phyloP scores from a whole-genome alignment of 805 yeast genomes.

The Candida xyloterini region DNA sequence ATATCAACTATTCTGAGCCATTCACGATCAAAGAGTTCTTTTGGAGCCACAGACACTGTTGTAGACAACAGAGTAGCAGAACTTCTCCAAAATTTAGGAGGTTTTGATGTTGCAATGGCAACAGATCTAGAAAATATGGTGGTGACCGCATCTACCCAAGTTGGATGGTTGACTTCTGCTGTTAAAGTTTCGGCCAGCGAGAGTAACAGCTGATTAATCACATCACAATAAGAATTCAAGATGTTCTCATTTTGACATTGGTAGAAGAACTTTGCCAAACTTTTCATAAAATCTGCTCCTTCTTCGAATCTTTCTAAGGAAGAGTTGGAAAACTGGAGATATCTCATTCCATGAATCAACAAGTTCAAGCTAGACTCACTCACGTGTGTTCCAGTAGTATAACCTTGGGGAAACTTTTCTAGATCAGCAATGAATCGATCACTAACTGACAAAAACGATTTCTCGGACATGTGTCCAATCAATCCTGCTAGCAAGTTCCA shows the following conservation, averaged over 20 bases:
- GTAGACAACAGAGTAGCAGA: slow-evolving; percentile 69
- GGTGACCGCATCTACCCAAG: slow-evolving; percentile 83
- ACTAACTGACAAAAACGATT: slow-evolving; percentile 80
- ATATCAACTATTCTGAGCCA: slow-evolving; percentile 74
- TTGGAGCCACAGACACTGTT: slow-evolving; percentile 75
- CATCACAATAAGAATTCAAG: slow-evolving; percentile 80
- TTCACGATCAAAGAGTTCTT: slow-evolving; percentile 61
- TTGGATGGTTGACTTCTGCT: slow-evolving; percentile 94
- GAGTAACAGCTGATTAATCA: slow-evolving; percentile 65
- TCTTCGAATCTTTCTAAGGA: slow-evolving; percentile 92
- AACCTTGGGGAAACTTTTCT: slow-evolving; percentile 68
- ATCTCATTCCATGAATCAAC: slow-evolving; percentile 89
- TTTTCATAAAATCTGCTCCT: slow-evolving; percentile 83
- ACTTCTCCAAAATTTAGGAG: slow-evolving; percentile 58
- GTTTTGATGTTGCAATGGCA: slow-evolving; percentile 41
- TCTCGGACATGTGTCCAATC: slow-evolving; percentile 86
- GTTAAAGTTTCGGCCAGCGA: slow-evolving; percentile 84
- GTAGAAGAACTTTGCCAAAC: slow-evolving; percentile 79
- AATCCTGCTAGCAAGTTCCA: slow-evolving; percentile 91
- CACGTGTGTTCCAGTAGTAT: slow-evolving; percentile 32
- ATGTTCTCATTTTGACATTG: slow-evolving; percentile 63
- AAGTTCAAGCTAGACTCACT: slow-evolving; percentile 58
- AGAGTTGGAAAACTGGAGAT: slow-evolving; percentile 70
- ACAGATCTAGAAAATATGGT: slow-evolving; percentile 51
- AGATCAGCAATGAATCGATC: slow-evolving; percentile 91